Evolutionary conservation across 805 yeast genomes (phyloP).

Genomic region (Myxozyma monticola): DNA sequence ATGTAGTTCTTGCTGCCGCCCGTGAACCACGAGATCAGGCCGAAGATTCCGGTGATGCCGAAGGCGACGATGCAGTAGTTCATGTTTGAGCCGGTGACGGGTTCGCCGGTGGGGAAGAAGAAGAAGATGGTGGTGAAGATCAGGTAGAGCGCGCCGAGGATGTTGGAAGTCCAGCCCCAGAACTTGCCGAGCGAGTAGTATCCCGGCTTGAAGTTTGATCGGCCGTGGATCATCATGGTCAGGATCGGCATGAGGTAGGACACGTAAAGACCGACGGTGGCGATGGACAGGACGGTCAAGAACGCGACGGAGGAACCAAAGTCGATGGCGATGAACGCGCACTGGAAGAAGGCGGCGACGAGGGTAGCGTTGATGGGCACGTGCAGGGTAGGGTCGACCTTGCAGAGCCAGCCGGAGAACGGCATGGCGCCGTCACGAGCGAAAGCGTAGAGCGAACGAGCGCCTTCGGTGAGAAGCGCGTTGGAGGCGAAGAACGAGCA

Average conservation of each 20-base stretch:
- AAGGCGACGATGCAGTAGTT: conserved; percentile 38
- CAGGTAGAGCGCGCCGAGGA: conserved; percentile 29
- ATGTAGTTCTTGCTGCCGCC: conserved; percentile 25
- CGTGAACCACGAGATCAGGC: conserved; percentile 22
- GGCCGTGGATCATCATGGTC: conserved; percentile 24
- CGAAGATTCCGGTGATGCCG: conserved; percentile 28
- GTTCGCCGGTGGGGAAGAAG: conserved; percentile 37
- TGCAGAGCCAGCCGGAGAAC: conserved; percentile 49
- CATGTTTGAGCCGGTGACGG: conserved; percentile 34
- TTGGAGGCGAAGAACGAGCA: conserved; percentile 27
- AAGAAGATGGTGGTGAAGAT: conserved; percentile 33
- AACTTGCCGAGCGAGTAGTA: conserved; percentile 25
- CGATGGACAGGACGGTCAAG: conserved; percentile 31
- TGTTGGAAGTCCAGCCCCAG: conserved; percentile 28
- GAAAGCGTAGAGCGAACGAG: conserved; percentile 66
- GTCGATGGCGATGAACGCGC: conserved; percentile 31
- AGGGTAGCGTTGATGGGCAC: conserved; percentile 62
- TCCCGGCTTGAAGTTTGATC: conserved; percentile 22
- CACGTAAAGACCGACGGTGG: conserved; percentile 32
- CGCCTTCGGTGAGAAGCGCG: conserved; percentile 42
- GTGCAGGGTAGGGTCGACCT: conserved; percentile 52
- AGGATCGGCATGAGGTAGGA: conserved; percentile 30
- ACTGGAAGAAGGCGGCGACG: conserved; percentile 24
- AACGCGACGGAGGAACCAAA: conserved; percentile 31
- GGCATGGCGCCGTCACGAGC: conserved; percentile 71